Evolutionary conservation across 176 grass and related monocot genomes (phyloP).

Genomic region (Guadua angustifolia): DNA sequence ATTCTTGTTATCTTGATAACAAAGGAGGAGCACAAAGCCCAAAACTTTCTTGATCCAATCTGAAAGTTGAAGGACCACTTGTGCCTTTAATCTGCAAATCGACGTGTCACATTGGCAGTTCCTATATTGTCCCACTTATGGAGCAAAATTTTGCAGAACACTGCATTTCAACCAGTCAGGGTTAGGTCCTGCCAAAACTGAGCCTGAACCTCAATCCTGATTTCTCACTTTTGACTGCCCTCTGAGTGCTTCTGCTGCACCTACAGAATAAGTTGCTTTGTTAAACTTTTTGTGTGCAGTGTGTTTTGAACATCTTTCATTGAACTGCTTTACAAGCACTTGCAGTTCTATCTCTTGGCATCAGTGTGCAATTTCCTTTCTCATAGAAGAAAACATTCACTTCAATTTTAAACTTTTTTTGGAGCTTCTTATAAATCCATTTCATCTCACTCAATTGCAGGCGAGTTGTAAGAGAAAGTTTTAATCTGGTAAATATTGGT

Average conservation of each 20-base stretch:
- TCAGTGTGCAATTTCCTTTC: background rate
- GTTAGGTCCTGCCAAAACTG: constrained; percentile 19
- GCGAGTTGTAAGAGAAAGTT: background rate
- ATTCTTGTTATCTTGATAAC: constrained; percentile 54
- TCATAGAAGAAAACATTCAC: constrained; percentile 9
- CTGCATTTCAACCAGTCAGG: constrained; percentile 13
- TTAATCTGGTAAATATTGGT: constrained; percentile 7
- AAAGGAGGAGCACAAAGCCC: constrained; percentile 21
- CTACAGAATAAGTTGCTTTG: background rate
- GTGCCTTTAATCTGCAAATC: constrained; percentile 45
- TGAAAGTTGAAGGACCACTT: constrained; percentile 58
- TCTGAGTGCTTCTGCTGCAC: constrained; percentile 9
- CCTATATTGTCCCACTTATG: constrained; percentile 32
- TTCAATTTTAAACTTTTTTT: background rate
- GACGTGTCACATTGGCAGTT: constrained; percentile 36
- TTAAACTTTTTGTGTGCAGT: constrained; percentile 24
- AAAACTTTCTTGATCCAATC: constrained; percentile 57
- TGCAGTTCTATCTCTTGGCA: constrained; percentile 2
- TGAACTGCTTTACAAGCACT: background rate
- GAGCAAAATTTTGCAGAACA: constrained; percentile 5
- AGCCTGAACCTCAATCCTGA: constrained; percentile 1
- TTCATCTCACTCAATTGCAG: constrained; percentile 43
- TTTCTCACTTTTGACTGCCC: background rate
- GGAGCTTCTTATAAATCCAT: constrained; percentile 13
- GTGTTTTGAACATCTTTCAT: constrained; percentile 5